Conservation (phyloP, 768 basidiomycete genomes). For the Russula earlei region DNA sequence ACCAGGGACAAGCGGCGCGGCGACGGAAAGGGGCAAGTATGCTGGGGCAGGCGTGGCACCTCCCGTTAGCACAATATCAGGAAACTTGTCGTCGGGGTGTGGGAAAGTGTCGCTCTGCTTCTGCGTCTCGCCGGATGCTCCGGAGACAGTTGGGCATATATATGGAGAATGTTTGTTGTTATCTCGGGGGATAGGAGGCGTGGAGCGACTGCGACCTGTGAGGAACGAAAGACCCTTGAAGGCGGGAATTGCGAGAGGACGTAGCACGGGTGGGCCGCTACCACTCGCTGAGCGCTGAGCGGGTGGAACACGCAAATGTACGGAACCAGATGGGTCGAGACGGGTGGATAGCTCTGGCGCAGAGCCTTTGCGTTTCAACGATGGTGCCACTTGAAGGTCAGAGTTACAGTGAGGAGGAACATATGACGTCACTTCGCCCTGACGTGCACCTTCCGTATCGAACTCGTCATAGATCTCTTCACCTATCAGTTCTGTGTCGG, state of each 20-base stretch:
- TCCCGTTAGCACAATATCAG: not conserved
- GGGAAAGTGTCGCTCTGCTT: not conserved
- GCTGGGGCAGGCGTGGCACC: not conserved
- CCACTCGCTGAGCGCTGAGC: slow-evolving; percentile 7
- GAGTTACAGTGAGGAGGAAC: slow-evolving; percentile 21
- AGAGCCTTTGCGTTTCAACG: slow-evolving; percentile 15
- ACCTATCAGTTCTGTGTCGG: slow-evolving; percentile 68
- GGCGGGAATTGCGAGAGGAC: slow-evolving; percentile 11
- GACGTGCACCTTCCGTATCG: slow-evolving; percentile 51
- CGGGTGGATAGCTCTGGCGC: slow-evolving; percentile 12
- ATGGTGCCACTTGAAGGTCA: slow-evolving; percentile 14
- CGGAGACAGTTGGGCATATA: not conserved
- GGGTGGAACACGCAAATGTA: not conserved
- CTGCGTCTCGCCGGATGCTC: slow-evolving; percentile 5
- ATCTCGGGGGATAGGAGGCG: slow-evolving; percentile 12
- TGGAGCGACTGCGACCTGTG: slow-evolving; percentile 17
- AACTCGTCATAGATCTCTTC: slow-evolving; percentile 93
- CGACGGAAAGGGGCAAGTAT: not conserved
- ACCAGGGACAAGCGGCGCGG: not conserved
- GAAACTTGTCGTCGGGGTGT: not conserved
- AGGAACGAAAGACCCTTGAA: slow-evolving; percentile 20
- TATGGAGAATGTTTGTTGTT: slow-evolving; percentile 11
- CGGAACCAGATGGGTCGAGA: not conserved
- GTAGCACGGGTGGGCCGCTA: slow-evolving; percentile 3
- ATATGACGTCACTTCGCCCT: slow-evolving; percentile 24